Base-by-base conservation (phyloP, 176 grass and related monocot genomes). In the Otatea glauca region DNA sequence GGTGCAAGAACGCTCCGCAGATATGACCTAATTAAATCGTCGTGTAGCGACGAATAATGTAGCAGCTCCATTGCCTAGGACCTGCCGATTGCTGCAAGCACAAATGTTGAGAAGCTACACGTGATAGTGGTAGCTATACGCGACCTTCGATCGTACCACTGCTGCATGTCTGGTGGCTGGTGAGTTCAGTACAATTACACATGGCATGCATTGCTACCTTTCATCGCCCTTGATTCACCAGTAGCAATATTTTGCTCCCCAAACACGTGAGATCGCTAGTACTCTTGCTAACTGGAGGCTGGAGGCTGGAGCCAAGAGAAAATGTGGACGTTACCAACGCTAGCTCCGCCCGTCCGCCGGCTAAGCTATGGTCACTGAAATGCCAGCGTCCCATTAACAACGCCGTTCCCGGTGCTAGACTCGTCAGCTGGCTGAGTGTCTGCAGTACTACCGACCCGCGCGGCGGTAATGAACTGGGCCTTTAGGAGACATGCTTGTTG, bases 61-160 rank as follows among this genome's bases (percentile, higher is more conserved):
- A 51, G 49, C 65, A 24, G 72, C 20, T 53, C n/a, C 63, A 63
- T 88, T 88, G 86, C 77, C 86, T 60, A 44, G 32, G 53, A 83
- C 65, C 15, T 70, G 79, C 64, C 63, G 62, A 82, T 63, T 18
- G 68, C 80, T 14, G 68, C 80, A 2, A 9, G 68, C 80, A 5
- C 86, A 69, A 77, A 83, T 88, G 73, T 64, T 78, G 72, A 88
- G 80, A 63, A 9, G 73, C 29, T 54, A 73, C 86, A 88, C 86
- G 65, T 88, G 86, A 65, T 83, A 29, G 53, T 42, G 63, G 72
- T 79, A 29, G 32, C 43, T 29, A 34, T 60, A 68, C 72, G 86
- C 72, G 86, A 77, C 86, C 70, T 55, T 51, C 43, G 63, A 34
- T 64, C 44, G 37, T 69, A 11, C 61, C 63, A 59, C 65, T 59